Percentiles rank a stretch among this genome's conserved stretches.
Evolutionary conservation across 164 flowering plant species (phyloP).

Genomic region (Sedum album): DNA sequence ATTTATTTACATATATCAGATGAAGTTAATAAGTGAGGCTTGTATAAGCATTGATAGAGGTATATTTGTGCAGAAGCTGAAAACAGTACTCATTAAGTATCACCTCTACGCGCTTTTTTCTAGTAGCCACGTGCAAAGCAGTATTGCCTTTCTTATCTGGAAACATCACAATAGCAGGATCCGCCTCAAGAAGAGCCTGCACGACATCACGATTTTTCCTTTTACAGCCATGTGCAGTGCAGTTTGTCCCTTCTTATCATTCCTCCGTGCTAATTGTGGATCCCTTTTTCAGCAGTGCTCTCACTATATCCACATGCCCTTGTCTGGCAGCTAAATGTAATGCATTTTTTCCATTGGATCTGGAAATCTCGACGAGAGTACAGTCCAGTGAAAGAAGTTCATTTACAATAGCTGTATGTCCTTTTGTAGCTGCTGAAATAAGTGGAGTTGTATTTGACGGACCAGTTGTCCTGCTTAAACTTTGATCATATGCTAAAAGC

Average conservation of each 20-base stretch:
- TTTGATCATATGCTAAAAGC: neutral
- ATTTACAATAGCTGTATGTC: neutral
- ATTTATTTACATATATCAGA: no score
- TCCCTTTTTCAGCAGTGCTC: neutral
- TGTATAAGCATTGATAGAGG: no score
- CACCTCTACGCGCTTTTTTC: no score
- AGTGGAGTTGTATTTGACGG: neutral
- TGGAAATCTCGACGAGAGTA: neutral
- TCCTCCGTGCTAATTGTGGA: neutral
- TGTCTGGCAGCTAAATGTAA: neutral
- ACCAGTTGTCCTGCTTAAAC: neutral
- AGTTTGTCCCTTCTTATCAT: neutral
- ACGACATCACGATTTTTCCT: neutral
- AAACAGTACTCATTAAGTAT: no score
- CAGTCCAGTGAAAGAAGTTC: neutral
- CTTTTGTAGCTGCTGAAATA: neutral
- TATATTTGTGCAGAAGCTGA: no score
- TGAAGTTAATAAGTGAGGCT: no score
- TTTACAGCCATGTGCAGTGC: constrained; percentile 2
- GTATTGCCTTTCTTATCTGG: no score
- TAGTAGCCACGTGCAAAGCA: no score
- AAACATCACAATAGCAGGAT: no score
- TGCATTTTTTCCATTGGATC: constrained; percentile 1
- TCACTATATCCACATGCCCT: neutral
- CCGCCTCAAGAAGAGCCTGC: neutral